These are phyloP conservation scores for Acanthamoeba culbertsoni DNA, from an alignment of 208 protist genomes.

Conservation along the genomic window DNA sequence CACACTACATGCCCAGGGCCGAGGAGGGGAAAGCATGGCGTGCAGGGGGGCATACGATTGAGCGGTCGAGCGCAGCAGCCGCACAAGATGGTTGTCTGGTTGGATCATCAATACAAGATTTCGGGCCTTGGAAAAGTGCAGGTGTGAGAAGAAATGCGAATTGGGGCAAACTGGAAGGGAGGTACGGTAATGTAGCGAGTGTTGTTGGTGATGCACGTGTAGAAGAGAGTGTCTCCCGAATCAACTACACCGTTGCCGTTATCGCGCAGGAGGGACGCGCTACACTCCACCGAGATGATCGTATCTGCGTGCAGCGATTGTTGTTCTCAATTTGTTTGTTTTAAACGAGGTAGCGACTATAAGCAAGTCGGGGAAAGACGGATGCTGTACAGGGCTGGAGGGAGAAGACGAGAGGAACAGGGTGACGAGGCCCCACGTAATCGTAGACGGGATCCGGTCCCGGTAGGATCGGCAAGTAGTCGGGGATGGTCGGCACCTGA, in stretches of 20 bases:
- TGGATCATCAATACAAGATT: background rate
- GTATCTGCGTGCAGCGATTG: background rate
- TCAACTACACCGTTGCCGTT: background rate
- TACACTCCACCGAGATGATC: background rate
- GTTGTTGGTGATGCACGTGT: background rate
- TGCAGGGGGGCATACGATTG: background rate
- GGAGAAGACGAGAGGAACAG: background rate
- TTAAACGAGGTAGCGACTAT: background rate
- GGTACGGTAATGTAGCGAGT: background rate
- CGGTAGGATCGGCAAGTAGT: background rate
- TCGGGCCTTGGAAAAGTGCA: background rate
- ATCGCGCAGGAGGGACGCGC: background rate
- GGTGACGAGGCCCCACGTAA: background rate
- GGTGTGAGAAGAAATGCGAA: background rate
- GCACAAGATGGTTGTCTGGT: background rate
- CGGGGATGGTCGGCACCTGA: background rate
- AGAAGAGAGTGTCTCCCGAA: background rate
- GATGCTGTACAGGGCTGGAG: background rate
- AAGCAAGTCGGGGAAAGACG: background rate
- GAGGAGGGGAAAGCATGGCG: background rate
- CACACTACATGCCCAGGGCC: background rate
- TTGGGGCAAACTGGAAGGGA: too few species aligned
- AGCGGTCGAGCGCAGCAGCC: background rate
- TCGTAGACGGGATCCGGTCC: background rate
- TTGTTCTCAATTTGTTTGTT: too few species aligned